A percentile compares a stretch with the other conserved stretches of the same genome.
Evolutionary conservation across 768 basidiomycete species (phyloP).

Genomic region (Rhodosporidiobolus sp.): DNA sequence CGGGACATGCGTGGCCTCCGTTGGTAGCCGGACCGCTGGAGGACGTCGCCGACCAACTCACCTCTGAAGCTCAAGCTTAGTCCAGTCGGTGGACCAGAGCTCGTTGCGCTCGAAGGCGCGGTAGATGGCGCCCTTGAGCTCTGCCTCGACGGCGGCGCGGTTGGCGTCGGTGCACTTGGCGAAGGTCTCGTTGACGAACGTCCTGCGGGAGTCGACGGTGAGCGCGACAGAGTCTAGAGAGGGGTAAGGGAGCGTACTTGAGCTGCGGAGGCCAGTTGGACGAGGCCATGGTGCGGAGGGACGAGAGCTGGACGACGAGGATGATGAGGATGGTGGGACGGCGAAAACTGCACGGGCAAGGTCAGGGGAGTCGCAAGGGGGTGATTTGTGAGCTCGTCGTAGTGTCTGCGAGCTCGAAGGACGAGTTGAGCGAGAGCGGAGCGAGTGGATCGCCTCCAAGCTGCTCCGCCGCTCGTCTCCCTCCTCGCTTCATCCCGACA

Average conservation of each 20-base stretch:
- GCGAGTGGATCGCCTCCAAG: too few relatives aligned
- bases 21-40: too few relatives aligned
- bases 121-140: slow-evolving; percentile 95
- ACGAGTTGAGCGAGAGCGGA: too few relatives aligned
- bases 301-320: background rate
- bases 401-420: too few relatives aligned
- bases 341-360: background rate
- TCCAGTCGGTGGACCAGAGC: slow-evolving; percentile 93
- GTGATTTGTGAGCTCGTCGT: too few relatives aligned
- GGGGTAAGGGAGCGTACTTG: slow-evolving; percentile 36
- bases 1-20: too few relatives aligned
- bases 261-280: slow-evolving; percentile 44
- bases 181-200: slow-evolving; percentile 91
- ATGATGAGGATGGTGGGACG: background rate
- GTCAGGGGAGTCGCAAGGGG: too few relatives aligned
- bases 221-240: background rate
- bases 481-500: too few relatives aligned
- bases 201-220: slow-evolving; percentile 54
- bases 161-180: slow-evolving; percentile 86
- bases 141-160: slow-evolving; percentile 80
- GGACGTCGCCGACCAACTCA: slow-evolving; percentile 47
- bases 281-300: slow-evolving; percentile 3
- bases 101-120: slow-evolving; percentile 79
- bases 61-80: slow-evolving; percentile 80
- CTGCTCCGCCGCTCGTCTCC: too few relatives aligned